phyloP scores from a whole-genome alignment of 73 alveolate genomes.

The Durusdinium trenchii region DNA sequence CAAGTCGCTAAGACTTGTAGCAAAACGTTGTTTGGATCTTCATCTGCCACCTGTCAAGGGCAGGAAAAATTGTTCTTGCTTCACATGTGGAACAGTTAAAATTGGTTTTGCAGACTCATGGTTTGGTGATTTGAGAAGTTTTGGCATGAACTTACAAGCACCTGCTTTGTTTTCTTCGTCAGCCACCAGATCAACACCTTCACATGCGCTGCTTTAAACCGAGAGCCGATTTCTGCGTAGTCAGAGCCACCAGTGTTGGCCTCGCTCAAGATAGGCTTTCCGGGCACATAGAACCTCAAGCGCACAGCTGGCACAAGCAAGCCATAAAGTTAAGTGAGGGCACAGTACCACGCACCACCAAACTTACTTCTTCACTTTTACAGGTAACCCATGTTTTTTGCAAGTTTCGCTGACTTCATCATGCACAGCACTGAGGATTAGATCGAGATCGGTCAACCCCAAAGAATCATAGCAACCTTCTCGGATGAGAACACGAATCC shows the following conservation, averaged over 20 bases:
- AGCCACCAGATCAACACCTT: neutral
- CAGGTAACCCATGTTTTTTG: neutral
- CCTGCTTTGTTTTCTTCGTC: neutral
- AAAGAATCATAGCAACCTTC: neutral
- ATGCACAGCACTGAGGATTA: neutral
- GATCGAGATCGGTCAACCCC: neutral
- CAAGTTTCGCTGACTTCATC: neutral
- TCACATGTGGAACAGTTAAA: too few species aligned
- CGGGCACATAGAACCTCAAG: neutral
- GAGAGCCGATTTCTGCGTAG: neutral
- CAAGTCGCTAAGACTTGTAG: too few species aligned
- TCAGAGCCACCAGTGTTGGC: constrained; percentile 3
- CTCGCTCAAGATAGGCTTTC: constrained; percentile 22
- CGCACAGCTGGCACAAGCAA: neutral
- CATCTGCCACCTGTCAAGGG: too few species aligned
- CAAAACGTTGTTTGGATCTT: too few species aligned
- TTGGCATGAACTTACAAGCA: too few species aligned
- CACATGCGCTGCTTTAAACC: neutral
- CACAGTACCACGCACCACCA: neutral
- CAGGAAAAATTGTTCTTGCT: too few species aligned
- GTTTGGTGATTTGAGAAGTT: neutral
- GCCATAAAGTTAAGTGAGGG: neutral
- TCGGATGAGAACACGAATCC: neutral
- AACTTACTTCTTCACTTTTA: neutral
- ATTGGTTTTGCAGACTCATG: too few species aligned